Evolutionary conservation across 2,329 filamentous ascomycete species (phyloP).

Genomic region (Pleoardoris graminearum): DNA sequence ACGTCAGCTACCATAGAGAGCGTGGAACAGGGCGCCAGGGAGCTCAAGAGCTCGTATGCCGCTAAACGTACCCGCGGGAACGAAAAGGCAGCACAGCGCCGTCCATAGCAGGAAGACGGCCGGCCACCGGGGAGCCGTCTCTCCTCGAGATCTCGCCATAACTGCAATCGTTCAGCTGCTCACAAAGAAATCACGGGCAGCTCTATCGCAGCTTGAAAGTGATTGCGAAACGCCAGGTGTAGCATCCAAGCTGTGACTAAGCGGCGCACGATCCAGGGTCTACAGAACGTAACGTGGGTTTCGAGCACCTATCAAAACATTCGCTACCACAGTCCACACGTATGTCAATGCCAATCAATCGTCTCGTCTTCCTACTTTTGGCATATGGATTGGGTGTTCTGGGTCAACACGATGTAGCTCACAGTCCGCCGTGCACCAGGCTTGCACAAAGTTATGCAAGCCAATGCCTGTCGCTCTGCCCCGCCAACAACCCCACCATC

Average conservation of each 20-base stretch:
- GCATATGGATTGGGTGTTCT: neutral
- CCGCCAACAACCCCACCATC: constrained; percentile 32
- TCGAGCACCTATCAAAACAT: neutral
- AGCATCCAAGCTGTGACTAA: constrained; percentile 12
- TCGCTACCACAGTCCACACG: too few species aligned
- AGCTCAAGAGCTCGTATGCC: constrained; percentile 2
- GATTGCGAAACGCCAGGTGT: constrained; percentile 15
- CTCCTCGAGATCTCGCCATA: constrained; percentile 43
- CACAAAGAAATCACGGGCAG: constrained; percentile 21
- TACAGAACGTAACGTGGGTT: neutral
- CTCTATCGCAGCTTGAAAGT: neutral
- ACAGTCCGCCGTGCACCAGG: neutral
- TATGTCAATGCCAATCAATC: neutral
- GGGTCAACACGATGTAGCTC: neutral
- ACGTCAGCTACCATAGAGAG: neutral
- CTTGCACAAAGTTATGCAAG: constrained; percentile 19
- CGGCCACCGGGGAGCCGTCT: constrained; percentile 62
- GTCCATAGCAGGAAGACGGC: constrained; percentile 46
- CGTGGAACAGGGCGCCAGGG: neutral
- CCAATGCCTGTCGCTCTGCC: constrained; percentile 8
- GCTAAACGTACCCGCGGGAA: constrained; percentile 42
- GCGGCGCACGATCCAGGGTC: constrained; percentile 4
- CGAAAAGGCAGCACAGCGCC: constrained; percentile 39
- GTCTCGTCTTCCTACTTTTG: neutral
- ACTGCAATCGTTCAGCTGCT: constrained; percentile 19